Evolutionary conservation across 805 yeast species (phyloP).

Genomic region (Cephaloascus fragrans): DNA sequence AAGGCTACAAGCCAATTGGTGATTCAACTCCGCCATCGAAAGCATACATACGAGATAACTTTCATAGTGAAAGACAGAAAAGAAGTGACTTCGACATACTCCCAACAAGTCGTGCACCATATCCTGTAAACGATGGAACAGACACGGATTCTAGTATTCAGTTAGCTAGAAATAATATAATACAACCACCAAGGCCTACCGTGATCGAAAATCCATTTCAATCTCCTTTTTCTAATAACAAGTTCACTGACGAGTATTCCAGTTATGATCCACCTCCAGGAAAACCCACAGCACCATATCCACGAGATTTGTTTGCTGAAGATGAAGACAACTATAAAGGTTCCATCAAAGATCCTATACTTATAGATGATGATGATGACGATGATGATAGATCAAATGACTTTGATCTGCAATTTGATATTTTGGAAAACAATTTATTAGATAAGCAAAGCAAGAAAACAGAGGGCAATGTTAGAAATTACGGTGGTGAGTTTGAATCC

Average conservation of each 20-base stretch:
- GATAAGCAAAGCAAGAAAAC: background rate
- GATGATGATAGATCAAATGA: no score
- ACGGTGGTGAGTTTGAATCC: background rate
- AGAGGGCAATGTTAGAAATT: background rate
- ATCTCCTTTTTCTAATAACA: background rate
- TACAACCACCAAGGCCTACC: background rate
- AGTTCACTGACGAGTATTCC: background rate
- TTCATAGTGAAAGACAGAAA: background rate
- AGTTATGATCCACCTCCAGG: background rate
- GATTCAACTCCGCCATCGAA: background rate
- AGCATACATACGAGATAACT: background rate
- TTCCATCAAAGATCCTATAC: background rate
- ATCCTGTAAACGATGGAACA: background rate
- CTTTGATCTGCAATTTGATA: background rate
- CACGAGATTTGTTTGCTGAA: background rate
- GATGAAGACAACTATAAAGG: background rate
- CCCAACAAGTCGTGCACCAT: background rate
- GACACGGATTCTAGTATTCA: background rate
- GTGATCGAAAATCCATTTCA: background rate
- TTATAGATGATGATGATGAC: background rate
- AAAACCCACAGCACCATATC: background rate
- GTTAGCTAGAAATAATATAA: background rate
- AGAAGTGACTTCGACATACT: background rate
- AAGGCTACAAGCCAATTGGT: background rate
- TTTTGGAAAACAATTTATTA: background rate